Conservation (phyloP, 495 filamentous ascomycete genomes). For the Aspergillus funiculosus region DNA sequence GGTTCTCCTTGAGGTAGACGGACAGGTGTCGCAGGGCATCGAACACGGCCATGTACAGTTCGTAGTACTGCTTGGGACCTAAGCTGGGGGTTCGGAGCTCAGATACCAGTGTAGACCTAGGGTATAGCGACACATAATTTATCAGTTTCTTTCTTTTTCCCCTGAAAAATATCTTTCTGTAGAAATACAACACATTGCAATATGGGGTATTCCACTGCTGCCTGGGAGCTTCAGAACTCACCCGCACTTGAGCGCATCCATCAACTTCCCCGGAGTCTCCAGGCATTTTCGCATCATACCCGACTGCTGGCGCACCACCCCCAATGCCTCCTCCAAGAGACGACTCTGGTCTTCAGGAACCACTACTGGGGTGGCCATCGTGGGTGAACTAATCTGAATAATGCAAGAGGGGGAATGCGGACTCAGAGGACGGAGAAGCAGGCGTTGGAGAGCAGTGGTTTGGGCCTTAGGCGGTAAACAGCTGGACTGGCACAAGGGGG, state of each 20-base stretch:
- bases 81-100: conserved; percentile 93
- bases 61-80: conserved; percentile 97
- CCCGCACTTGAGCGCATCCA: conserved; percentile 99
- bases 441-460: conserved; percentile 10
- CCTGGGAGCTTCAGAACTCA: conserved; percentile 41
- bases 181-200: neutral
- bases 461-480: conserved; percentile 31
- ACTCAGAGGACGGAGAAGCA: conserved; percentile 6
- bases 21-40: conserved; percentile 96
- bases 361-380: conserved; percentile 57
- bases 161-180: too few relatives aligned
- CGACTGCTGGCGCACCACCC: conserved; percentile 93
- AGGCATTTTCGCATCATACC: conserved; percentile 94
- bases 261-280: conserved; percentile 95
- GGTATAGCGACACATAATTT: conserved; percentile 9
- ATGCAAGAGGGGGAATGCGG: conserved; percentile 13
- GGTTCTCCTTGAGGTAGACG: conserved; percentile 91
- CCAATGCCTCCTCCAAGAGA: conserved; percentile 92
- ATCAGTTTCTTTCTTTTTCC: neutral
- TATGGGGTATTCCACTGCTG: conserved; percentile 24
- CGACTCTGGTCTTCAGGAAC: conserved; percentile 85
- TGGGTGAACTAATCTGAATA: conserved; percentile 19
- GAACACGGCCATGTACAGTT: conserved; percentile 98
- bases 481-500: conserved; percentile 14
- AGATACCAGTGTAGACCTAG: conserved; percentile 91